A percentile compares a stretch with the other conserved stretches of the same genome.
phyloP scores from a whole-genome alignment of 2,329 filamentous ascomycete genomes.

The Remersonia thermophila region DNA sequence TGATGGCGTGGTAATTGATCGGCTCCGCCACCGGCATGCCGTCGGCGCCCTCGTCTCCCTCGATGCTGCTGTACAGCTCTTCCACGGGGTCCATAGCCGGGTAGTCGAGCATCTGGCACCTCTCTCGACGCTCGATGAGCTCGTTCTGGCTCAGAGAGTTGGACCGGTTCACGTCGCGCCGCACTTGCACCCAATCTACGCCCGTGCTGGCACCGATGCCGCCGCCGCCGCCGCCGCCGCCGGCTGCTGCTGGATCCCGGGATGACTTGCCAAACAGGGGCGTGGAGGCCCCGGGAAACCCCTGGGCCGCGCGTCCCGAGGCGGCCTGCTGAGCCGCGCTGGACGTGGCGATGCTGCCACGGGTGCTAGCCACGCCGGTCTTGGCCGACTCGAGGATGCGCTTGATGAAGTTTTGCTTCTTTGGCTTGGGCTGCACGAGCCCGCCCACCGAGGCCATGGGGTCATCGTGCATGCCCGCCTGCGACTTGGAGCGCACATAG shows the following conservation, averaged over 20 bases:
- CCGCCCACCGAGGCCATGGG: slow-evolving; percentile 49
- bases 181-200: slow-evolving; percentile 93
- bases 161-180: slow-evolving; percentile 87
- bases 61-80: slow-evolving; percentile 68
- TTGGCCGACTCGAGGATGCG: slow-evolving; percentile 91
- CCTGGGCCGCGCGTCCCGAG: slow-evolving; percentile 32
- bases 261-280: slow-evolving; percentile 8
- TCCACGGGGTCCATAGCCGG: slow-evolving; percentile 82
- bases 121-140: slow-evolving; percentile 68
- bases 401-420: slow-evolving; percentile 85
- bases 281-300: slow-evolving; percentile 23
- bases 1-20: slow-evolving; percentile 67
- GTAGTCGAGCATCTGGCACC: slow-evolving; percentile 90
- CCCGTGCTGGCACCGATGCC: neutral
- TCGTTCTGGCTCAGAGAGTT: slow-evolving; percentile 89
- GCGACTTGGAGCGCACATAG: slow-evolving; percentile 45
- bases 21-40: slow-evolving; percentile 72
- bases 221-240: slow-evolving; percentile 33
- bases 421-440: slow-evolving; percentile 60
- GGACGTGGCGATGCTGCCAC: slow-evolving; percentile 64
- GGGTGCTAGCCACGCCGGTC: slow-evolving; percentile 79
- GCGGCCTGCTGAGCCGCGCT: slow-evolving; percentile 31
- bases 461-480: slow-evolving; percentile 54
- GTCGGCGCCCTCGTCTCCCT: slow-evolving; percentile 83
- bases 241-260: slow-evolving; percentile 8